Conservation (phyloP, 352 stramenopile species). For the Globisporangium spiculum region DNA sequence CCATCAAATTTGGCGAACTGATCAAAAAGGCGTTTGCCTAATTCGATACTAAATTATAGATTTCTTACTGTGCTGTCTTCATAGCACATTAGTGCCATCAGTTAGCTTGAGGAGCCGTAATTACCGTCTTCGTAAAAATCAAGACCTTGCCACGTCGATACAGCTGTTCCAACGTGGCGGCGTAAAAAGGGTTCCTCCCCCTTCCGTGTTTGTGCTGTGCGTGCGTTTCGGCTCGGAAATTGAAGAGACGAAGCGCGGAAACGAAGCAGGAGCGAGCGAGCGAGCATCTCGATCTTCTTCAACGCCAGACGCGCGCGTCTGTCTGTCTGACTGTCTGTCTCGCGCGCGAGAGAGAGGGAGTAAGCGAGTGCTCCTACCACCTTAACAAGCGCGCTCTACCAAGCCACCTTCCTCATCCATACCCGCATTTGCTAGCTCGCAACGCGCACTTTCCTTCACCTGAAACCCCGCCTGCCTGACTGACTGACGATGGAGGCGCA, state of each 20-base stretch:
- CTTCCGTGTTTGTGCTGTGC: neutral
- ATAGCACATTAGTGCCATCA: too few species aligned
- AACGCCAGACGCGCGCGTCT: neutral
- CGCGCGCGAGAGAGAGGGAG: too few species aligned
- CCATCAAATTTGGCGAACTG: too few species aligned
- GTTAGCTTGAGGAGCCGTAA: neutral
- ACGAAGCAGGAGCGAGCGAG: neutral
- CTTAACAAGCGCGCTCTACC: neutral
- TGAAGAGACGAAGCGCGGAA: conserved; percentile 1
- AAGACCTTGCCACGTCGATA: neutral
- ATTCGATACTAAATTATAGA: too few species aligned
- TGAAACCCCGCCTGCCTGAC: neutral
- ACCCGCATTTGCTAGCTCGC: too few species aligned
- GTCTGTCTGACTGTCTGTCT: neutral
- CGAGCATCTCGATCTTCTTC: neutral
- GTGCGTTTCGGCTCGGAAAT: conserved; percentile 7
- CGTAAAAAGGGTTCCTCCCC: conserved; percentile 3
- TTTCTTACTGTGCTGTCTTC: too few species aligned
- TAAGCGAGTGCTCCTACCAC: neutral
- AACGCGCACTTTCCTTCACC: neutral
- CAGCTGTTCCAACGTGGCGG: neutral
- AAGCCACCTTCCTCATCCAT: neutral
- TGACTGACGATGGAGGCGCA: conserved; percentile 48
- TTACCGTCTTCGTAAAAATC: conserved; percentile 4
- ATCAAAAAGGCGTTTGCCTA: too few species aligned